Conservation (phyloP, 2,329 filamentous ascomycete genomes). For the Lachnellula arida region DNA sequence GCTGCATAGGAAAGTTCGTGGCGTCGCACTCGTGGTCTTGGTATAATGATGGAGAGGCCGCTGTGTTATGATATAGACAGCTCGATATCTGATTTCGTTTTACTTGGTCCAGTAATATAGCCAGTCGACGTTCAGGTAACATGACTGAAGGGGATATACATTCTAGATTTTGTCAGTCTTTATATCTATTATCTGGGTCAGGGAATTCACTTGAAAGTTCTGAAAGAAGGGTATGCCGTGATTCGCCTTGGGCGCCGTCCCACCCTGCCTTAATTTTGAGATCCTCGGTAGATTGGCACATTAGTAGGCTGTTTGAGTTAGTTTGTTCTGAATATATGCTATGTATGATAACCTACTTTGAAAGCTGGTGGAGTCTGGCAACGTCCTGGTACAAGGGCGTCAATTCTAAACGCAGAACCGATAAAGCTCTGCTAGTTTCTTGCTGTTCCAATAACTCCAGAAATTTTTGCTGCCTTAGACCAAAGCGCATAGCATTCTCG, state of each 20-base stretch:
- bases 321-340: neutral
- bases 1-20: constrained; percentile 70
- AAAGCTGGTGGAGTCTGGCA: constrained; percentile 72
- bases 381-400: constrained; percentile 81
- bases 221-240: constrained; percentile 69
- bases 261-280: constrained; percentile 73
- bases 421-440: constrained; percentile 68
- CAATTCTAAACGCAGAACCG: constrained; percentile 81
- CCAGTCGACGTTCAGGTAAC: constrained; percentile 88
- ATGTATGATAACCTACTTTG: constrained; percentile 47
- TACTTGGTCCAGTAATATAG: constrained; percentile 73
- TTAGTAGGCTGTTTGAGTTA: constrained; percentile 60
- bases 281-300: constrained; percentile 77
- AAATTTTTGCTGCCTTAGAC: constrained; percentile 89
- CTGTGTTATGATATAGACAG: constrained; percentile 86
- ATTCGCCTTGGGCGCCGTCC: constrained; percentile 75
- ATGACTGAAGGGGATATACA: constrained; percentile 95
- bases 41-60: constrained; percentile 76
- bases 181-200: neutral
- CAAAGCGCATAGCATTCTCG: constrained; percentile 76
- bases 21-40: constrained; percentile 81
- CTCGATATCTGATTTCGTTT: constrained; percentile 77
- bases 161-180: constrained; percentile 43
- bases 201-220: constrained; percentile 70
- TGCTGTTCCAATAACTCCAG: constrained; percentile 78